A percentile compares a stretch with the other conserved stretches of the same genome.
Conservation (phyloP, 2,329 filamentous ascomycete species). For the Paramyrothecium sp. region DNA sequence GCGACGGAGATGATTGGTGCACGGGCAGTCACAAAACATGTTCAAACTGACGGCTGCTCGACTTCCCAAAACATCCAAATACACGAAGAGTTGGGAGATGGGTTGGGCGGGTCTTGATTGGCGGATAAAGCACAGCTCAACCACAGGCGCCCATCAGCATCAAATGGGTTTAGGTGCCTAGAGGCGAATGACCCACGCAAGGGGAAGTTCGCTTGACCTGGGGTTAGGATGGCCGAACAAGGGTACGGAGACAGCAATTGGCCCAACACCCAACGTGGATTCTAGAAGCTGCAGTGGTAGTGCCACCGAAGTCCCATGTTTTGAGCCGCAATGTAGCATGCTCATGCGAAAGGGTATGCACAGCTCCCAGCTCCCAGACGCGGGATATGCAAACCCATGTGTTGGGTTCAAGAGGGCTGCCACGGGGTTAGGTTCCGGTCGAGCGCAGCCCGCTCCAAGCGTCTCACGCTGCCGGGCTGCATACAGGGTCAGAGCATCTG, state of each 20-base stretch:
- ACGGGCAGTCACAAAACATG: neutral
- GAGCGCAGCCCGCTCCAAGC: too few species aligned
- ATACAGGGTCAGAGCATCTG: too few species aligned
- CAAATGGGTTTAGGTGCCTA: neutral
- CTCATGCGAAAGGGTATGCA: too few species aligned
- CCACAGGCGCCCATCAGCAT: neutral
- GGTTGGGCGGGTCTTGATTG: neutral
- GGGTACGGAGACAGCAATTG: neutral
- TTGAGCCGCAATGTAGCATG: neutral
- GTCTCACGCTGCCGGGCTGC: too few species aligned
- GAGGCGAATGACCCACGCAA: neutral
- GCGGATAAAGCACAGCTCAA: neutral
- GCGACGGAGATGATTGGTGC: too few species aligned
- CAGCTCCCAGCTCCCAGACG: too few species aligned
- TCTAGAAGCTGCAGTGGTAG: neutral
- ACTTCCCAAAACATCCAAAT: neutral
- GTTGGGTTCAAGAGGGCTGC: neutral
- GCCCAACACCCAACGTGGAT: neutral
- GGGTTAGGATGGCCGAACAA: neutral
- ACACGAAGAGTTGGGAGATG: neutral
- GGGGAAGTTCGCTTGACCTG: neutral
- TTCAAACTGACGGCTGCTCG: neutral
- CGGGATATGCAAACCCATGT: neutral
- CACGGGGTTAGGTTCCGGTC: too few species aligned
- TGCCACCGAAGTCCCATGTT: neutral